Conservation (phyloP, 495 filamentous ascomycete species). For the Hypoxylon lienhwacheense region DNA sequence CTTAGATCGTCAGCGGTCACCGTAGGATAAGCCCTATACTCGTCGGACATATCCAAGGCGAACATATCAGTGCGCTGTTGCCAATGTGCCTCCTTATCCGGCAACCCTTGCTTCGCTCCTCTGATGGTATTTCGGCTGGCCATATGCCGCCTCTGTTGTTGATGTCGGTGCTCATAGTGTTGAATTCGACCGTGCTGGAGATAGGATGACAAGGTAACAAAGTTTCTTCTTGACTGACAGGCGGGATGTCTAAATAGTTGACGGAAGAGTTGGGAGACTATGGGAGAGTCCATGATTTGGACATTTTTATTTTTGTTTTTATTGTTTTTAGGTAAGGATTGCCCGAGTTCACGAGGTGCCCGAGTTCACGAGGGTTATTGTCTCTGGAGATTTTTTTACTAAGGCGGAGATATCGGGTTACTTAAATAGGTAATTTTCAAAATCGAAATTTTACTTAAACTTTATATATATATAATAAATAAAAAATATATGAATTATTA, state of each 20-base stretch:
- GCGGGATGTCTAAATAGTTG: constrained; percentile 74
- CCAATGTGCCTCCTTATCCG: constrained; percentile 64
- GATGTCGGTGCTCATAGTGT: constrained; percentile 31
- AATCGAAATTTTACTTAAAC: no score
- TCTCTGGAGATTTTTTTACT: no score
- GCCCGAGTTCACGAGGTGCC: background rate
- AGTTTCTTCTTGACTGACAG: constrained; percentile 63
- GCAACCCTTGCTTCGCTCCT: constrained; percentile 16
- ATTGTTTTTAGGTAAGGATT: no score
- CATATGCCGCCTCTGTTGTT: constrained; percentile 37
- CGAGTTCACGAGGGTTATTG: constrained; percentile 17
- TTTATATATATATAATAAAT: no score
- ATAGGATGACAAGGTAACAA: constrained; percentile 44
- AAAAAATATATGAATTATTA: no score
- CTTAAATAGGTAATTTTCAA: no score
- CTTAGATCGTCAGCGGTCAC: constrained; percentile 81
- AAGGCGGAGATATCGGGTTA: no score
- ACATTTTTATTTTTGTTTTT: no score
- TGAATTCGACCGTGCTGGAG: constrained; percentile 43
- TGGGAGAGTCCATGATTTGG: constrained; percentile 75
- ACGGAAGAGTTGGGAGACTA: constrained; percentile 76
- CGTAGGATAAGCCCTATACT: constrained; percentile 76
- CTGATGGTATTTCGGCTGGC: constrained; percentile 21
- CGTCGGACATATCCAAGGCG: constrained; percentile 71
- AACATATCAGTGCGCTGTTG: constrained; percentile 74